Evolutionary conservation across 768 basidiomycete species (phyloP).

Genomic region (Lyophyllum decastes): DNA sequence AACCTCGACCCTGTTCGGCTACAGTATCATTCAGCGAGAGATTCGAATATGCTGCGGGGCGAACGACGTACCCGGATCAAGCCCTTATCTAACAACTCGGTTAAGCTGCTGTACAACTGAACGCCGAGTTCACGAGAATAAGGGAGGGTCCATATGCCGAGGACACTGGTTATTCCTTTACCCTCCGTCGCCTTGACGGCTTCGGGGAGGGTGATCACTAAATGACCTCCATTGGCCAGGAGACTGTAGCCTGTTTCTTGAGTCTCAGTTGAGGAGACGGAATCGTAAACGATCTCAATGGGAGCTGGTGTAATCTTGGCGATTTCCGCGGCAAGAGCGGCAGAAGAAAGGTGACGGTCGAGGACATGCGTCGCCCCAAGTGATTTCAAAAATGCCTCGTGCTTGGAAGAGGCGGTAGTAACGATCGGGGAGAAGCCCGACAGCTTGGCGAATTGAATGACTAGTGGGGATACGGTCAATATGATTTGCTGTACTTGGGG

Average conservation of each 20-base stretch:
- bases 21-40: background rate
- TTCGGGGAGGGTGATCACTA: slow-evolving; percentile 26
- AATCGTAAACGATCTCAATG: slow-evolving; percentile 28
- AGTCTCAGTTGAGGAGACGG: slow-evolving; percentile 36
- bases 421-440: slow-evolving; percentile 41
- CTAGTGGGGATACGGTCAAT: slow-evolving; percentile 2
- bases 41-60: background rate
- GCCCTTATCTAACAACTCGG: slow-evolving; percentile 19
- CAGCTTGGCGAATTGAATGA: slow-evolving; percentile 32
- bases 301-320: slow-evolving; percentile 18
- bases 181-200: slow-evolving; percentile 17
- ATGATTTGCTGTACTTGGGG: background rate
- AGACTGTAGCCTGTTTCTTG: slow-evolving; percentile 36
- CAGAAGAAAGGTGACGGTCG: slow-evolving; percentile 16
- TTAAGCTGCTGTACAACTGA: slow-evolving; percentile 14
- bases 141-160: slow-evolving; percentile 9
- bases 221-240: slow-evolving; percentile 38
- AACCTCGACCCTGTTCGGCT: slow-evolving; percentile 45
- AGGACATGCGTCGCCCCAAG: slow-evolving; percentile 40
- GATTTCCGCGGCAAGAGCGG: slow-evolving; percentile 8
- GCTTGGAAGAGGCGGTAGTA: slow-evolving; percentile 26
- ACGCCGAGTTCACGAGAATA: slow-evolving; percentile 10
- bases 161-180: slow-evolving; percentile 11
- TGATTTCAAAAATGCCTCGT: slow-evolving; percentile 27
- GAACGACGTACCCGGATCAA: slow-evolving; percentile 17